These are phyloP conservation scores for Silene uniflora DNA, from an alignment of 148 eudicot species.

Conservation along the genomic window DNA sequence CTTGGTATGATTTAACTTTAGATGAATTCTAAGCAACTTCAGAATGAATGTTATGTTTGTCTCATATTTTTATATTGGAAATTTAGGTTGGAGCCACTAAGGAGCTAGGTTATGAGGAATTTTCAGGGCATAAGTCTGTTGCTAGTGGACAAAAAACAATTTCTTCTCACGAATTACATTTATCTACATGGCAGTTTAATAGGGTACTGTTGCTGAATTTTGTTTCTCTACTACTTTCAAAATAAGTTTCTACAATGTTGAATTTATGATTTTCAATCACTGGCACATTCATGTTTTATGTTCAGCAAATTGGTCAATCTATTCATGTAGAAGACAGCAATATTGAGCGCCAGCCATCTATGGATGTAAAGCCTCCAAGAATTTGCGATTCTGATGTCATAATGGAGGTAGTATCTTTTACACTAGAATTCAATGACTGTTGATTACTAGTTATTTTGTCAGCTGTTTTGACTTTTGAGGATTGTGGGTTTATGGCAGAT, in stretches of 20 bases:
- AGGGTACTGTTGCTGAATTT: slow-evolving; percentile 12
- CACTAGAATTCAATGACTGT: neutral
- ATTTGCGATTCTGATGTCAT: slow-evolving; percentile 25
- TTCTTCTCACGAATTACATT: slow-evolving; percentile 18
- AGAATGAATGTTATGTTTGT: neutral
- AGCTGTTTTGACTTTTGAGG: slow-evolving; percentile 15
- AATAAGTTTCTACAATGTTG: neutral
- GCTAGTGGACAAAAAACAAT: slow-evolving; percentile 8
- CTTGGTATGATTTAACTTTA: slow-evolving; percentile 18
- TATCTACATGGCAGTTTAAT: slow-evolving; percentile 5
- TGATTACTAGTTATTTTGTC: neutral
- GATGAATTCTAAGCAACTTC: slow-evolving; percentile 13
- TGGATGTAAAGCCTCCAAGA: slow-evolving; percentile 25
- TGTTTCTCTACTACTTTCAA: neutral
- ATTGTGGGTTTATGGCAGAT: slow-evolving; percentile 25
- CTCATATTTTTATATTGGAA: slow-evolving; percentile 4
- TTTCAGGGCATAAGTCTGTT: slow-evolving; percentile 7
- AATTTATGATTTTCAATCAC: neutral
- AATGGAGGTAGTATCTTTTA: slow-evolving; percentile 25
- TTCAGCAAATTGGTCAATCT: slow-evolving; percentile 30
- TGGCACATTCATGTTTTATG: slow-evolving; percentile 15
- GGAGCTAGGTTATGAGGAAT: slow-evolving; percentile 3
- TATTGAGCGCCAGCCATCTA: slow-evolving; percentile 29
- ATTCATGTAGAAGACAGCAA: slow-evolving; percentile 27
- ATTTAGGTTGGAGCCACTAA: neutral